Conservation (phyloP, 495 filamentous ascomycete genomes). For the Neurospora pannonica region DNA sequence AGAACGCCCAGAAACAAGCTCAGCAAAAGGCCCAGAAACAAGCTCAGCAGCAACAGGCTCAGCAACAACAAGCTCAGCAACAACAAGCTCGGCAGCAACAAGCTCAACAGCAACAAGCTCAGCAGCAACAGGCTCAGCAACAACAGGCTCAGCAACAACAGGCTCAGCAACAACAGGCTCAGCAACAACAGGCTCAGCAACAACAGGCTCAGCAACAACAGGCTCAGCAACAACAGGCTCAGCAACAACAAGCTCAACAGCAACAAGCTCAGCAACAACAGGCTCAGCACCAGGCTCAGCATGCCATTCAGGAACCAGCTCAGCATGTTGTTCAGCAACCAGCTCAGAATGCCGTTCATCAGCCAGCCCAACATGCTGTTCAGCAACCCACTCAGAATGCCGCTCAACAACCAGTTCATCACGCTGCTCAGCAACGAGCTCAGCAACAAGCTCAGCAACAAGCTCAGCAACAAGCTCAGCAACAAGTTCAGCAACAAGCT, state of each 20-base stretch:
- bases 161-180: not conserved
- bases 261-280: not conserved
- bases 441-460: not conserved
- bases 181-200: not conserved
- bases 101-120: not conserved
- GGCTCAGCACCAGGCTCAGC: not conserved
- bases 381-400: too few species aligned
- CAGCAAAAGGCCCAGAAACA: not conserved
- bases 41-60: not conserved
- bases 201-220: not conserved
- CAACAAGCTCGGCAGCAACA: conserved; percentile 5
- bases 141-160: not conserved
- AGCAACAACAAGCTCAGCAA: not conserved
- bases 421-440: not conserved
- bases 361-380: too few species aligned
- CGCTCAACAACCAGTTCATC: too few species aligned
- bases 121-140: not conserved
- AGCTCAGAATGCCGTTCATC: too few species aligned
- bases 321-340: not conserved
- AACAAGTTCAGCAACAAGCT: not conserved
- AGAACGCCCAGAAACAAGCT: not conserved
- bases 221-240: not conserved
- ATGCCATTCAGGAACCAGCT: not conserved
- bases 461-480: not conserved
- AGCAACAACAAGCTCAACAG: not conserved